phyloP scores from a whole-genome alignment of 2,329 filamentous ascomycete genomes.

The Fusarium tupiense region DNA sequence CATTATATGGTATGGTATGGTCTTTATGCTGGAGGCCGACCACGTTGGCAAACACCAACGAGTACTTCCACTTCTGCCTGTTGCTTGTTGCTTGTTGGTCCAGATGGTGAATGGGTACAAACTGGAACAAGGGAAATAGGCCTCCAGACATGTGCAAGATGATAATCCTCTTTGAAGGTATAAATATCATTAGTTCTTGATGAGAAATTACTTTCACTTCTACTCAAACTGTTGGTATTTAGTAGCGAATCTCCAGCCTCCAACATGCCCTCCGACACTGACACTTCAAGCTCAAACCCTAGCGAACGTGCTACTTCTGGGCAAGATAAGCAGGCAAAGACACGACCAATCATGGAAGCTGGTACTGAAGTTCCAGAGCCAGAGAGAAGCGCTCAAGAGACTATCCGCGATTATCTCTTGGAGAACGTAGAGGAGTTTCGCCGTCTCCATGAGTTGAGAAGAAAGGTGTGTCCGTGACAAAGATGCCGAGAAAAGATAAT shows the following conservation, averaged over 20 bases:
- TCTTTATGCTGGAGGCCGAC: neutral
- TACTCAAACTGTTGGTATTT: neutral
- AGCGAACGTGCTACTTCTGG: neutral
- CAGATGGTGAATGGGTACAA: neutral
- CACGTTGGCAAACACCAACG: neutral
- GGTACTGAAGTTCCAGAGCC: neutral
- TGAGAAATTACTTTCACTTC: neutral
- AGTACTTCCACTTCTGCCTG: neutral
- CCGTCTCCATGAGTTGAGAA: conserved; percentile 5
- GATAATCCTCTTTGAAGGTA: neutral
- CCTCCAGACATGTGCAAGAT: neutral
- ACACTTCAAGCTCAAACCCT: neutral
- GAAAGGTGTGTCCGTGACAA: neutral
- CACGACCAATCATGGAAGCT: neutral
- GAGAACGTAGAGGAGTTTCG: conserved; percentile 6
- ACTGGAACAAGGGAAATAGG: neutral
- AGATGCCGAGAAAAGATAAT: neutral
- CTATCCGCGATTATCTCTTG: neutral
- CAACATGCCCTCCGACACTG: neutral
- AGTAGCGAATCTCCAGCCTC: neutral
- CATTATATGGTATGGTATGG: neutral
- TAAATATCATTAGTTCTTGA: neutral
- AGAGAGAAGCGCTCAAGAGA: neutral
- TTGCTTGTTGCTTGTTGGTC: neutral
- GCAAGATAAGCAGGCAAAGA: fast-evolving